Evolutionary conservation across 305 asterid species (phyloP), one percentile per base, ranked within the genome.

Genomic region (Fraxinus sp.): DNA sequence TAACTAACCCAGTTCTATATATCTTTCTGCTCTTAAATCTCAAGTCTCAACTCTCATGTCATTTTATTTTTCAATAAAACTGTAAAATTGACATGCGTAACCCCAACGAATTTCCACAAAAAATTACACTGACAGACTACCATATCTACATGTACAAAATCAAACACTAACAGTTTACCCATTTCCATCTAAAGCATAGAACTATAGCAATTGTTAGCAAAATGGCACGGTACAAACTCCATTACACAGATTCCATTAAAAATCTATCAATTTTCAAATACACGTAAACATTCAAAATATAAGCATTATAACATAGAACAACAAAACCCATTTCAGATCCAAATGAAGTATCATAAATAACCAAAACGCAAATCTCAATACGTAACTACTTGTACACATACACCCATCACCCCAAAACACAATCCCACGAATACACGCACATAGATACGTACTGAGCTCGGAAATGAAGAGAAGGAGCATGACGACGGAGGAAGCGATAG

Each of bases 381-480:
- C 8, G 39, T 70, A 30, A 70, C 10, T 39, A 46, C 35, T 7
- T 78, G 77, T 70, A 70, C 28, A 75, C 8, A 59, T 76, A 49
- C 10, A 39, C n/a, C 64, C 2, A 52, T 81, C 55, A 52, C 33
- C 62, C 62, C 22, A 5, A 52, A 55, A 22, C 64, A 39, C 10
- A 37, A 26, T 26, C 72, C 33, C 16, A 7, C 72, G 72, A 64
- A 57, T n/a, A 57, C 66, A 57, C 2, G 33, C 20, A 14, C 18
- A 14, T 14, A 49, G 59, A 16, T 16, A 93, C 98, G 77, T 73
- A 95, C 99, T 89, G 89, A 95, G 98, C 92, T 95, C 98, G 81
- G 99, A 92, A 86, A 92, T 73, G 91, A 95, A 95, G 83, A 95
- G 98, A 82, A 95, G 83, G 77, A 94, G 81, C 99, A 95, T 95